phyloP scores from a whole-genome alignment of 192 early-diverging fungal species.

The Podila verticillata region DNA sequence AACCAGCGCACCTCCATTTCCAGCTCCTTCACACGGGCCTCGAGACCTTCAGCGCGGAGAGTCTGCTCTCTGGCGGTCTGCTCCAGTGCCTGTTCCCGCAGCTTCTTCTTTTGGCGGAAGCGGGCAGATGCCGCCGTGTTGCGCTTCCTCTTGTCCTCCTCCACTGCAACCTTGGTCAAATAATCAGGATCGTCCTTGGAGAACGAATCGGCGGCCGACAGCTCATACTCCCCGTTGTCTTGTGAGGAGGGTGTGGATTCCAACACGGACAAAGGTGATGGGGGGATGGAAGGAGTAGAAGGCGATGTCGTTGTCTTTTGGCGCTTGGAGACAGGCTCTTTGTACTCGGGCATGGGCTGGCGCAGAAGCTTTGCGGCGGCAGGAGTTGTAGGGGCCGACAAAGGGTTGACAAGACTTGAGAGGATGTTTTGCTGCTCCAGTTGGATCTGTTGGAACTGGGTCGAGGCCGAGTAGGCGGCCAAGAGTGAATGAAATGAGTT shows the following conservation, averaged over 20 bases:
- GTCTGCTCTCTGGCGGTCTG: constrained; percentile 82
- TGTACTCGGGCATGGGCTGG: constrained; percentile 21
- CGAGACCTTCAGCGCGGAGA: constrained; percentile 73
- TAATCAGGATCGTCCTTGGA: constrained; percentile 39
- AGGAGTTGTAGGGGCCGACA: constrained; percentile 21
- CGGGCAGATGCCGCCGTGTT: constrained; percentile 96
- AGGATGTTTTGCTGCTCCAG: constrained; percentile 13
- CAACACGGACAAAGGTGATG: not conserved
- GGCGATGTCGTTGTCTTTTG: constrained; percentile 2
- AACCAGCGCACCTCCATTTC: constrained; percentile 94
- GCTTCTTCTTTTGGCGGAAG: constrained; percentile 96
- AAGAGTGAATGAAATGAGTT: constrained; percentile 30
- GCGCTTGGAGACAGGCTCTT: constrained; percentile 4
- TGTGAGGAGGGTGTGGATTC: not conserved
- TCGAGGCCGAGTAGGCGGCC: constrained; percentile 15
- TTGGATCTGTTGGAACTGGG: constrained; percentile 10
- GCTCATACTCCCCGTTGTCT: not conserved
- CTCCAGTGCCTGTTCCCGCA: constrained; percentile 88
- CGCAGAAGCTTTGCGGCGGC: constrained; percentile 40
- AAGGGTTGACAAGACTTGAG: not conserved
- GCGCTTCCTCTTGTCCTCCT: constrained; percentile 90
- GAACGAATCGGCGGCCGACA: constrained; percentile 21
- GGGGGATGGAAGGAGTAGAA: not conserved
- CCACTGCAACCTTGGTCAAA: constrained; percentile 50
- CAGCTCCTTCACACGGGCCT: constrained; percentile 81